These are phyloP conservation scores for Posidonia oceanica DNA, from an alignment of 116 monocot species.

Conservation along the genomic window DNA sequence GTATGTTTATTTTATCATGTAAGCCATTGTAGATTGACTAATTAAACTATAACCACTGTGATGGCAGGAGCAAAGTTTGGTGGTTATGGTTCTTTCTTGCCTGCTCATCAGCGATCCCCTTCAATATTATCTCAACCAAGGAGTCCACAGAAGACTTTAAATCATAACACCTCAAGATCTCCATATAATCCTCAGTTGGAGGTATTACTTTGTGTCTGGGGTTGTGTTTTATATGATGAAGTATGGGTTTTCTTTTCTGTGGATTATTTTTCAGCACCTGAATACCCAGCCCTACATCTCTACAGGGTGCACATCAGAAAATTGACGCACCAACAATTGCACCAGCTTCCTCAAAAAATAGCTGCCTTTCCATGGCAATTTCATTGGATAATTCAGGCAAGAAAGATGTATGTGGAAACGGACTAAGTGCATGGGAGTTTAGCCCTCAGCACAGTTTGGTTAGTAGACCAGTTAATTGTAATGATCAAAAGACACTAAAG, in stretches of 20 bases:
- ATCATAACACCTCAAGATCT: slow-evolving; percentile 24
- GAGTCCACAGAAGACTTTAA: slow-evolving; percentile 27
- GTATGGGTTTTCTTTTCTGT: neutral
- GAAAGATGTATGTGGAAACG: slow-evolving; percentile 16
- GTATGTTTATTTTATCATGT: slow-evolving; percentile 22
- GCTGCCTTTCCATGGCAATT: slow-evolving; percentile 10
- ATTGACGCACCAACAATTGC: slow-evolving; percentile 21
- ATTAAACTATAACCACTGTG: slow-evolving; percentile 2
- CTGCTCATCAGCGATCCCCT: slow-evolving; percentile 61
- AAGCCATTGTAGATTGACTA: neutral
- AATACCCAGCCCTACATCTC: neutral
- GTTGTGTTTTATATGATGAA: neutral
- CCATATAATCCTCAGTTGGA: slow-evolving; percentile 26
- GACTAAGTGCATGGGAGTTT: slow-evolving; percentile 11
- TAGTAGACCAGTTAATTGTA: slow-evolving; percentile 18
- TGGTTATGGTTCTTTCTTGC: slow-evolving; percentile 87
- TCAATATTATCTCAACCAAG: slow-evolving; percentile 36
- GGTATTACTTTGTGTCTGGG: slow-evolving; percentile 25
- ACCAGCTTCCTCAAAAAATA: slow-evolving; percentile 22
- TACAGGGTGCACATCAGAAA: slow-evolving; percentile 30
- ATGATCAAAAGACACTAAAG: slow-evolving; percentile 54
- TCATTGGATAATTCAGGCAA: slow-evolving; percentile 16
- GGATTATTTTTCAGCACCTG: neutral
- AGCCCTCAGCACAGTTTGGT: slow-evolving; percentile 21
- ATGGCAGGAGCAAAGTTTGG: slow-evolving; percentile 79